Base-by-base conservation (phyloP, 306 rosid genomes). In the Aeschynomene evenia region DNA sequence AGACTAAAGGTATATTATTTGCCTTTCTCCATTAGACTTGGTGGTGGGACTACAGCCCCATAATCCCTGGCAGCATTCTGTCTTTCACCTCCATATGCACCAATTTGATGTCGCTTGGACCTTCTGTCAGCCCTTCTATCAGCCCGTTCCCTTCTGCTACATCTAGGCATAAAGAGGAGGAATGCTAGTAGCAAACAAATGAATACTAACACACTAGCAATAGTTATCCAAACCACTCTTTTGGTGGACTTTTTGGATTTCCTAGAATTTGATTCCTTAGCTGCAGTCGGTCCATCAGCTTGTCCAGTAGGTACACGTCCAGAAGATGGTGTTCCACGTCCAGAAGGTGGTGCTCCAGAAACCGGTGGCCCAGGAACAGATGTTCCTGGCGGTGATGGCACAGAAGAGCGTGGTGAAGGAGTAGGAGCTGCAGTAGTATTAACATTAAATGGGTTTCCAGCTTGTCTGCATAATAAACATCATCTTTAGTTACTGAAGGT, bases 171-270 rank as follows among this genome's bases (percentile, higher is more conserved):
- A 69, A 87, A 85, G 60, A 95, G 86, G 24, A 85, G 15, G 19
- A 86, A 55, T 53, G 50, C 97, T 69, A 95, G 70, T 46, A 52
- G 50, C 79, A 95, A 70, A 71, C 89, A 51, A 66, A 91, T 59
- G 73, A 89, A 68, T 52, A 74, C 78, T 26, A 91, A 64, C 7
- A 82, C 82, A 28, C 85, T 84, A 29, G 82, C 89, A 81, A 91
- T 75, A 57, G 96, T 72, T 89, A 95, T 84, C 85, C 84, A 87
- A 81, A 89, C 95, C 74, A 95, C 95, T 81, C 79, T 87, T 77
- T 80, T 88, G 24, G 84, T 82, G 65, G 50, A 39, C 33, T 77
- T 88, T 75, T 83, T 85, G 0, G 83, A 55, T 58, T 79, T 84
- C 76, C 86, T 89, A 63, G 96, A 62, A 24, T 71, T 75, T 50